Percentiles rank a stretch among this genome's conserved stretches.
phyloP scores from a whole-genome alignment of 108 stramenopile species.

The Seminavis robusta region DNA sequence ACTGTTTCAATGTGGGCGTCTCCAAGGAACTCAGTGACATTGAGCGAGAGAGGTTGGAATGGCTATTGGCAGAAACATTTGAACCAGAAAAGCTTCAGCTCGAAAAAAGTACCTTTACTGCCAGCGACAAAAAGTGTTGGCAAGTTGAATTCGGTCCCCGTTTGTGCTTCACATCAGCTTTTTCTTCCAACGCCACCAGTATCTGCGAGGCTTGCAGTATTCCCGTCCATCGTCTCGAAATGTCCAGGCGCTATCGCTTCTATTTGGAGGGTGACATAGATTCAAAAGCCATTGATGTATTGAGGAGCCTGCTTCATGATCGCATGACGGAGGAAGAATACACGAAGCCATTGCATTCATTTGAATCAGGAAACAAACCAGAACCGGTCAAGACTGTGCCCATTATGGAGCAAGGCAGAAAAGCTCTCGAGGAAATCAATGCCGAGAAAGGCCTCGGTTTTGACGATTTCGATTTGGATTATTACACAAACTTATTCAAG shows the following conservation, averaged over 20 bases:
- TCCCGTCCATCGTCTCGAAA: slow-evolving; percentile 79
- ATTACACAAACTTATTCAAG: slow-evolving; percentile 95
- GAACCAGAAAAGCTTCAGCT: slow-evolving; percentile 58
- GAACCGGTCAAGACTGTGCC: slow-evolving; percentile 78
- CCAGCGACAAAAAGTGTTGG: slow-evolving; percentile 5
- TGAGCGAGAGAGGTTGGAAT: slow-evolving; percentile 60
- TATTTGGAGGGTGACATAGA: slow-evolving; percentile 21
- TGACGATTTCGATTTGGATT: slow-evolving; percentile 98
- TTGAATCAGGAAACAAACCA: slow-evolving; percentile 68
- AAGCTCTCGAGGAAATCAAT: slow-evolving; percentile 91
- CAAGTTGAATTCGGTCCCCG: slow-evolving; percentile 97
- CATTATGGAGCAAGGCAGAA: slow-evolving; percentile 87
- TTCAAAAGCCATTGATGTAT: slow-evolving; percentile 26
- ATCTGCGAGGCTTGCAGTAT: slow-evolving; percentile 88
- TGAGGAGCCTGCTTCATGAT: slow-evolving; percentile 85
- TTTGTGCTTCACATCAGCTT: slow-evolving; percentile 95
- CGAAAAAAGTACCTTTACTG: slow-evolving; percentile 51
- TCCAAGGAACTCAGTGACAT: slow-evolving; percentile 21
- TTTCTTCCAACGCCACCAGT: slow-evolving; percentile 91
- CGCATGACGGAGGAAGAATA: slow-evolving; percentile 98
- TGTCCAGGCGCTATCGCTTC: slow-evolving; percentile 76
- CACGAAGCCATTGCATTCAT: slow-evolving; percentile 65
- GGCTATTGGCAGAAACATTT: slow-evolving; percentile 94
- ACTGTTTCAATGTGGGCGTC: slow-evolving; percentile 75
- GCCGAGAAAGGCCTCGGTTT: slow-evolving; percentile 91